Percentiles rank a stretch among this genome's conserved stretches.
Evolutionary conservation across 1,139 yeast genomes (phyloP).

Genomic region (Suhomyces atakaporum): DNA sequence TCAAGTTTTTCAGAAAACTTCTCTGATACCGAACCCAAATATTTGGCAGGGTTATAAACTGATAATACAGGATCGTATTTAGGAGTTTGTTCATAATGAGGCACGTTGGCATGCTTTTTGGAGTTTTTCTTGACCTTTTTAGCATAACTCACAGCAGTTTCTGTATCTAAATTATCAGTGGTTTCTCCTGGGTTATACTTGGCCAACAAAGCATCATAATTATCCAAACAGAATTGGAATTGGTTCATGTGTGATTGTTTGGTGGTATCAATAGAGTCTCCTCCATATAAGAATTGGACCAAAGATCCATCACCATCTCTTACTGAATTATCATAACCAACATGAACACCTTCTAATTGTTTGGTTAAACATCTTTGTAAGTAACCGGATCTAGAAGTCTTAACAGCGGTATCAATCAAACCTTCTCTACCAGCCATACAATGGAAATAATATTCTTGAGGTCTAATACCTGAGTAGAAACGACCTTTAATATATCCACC

Average conservation of each 20-base stretch:
- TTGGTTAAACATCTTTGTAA: slow-evolving; percentile 97
- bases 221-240: slow-evolving; percentile 89
- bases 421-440: slow-evolving; percentile 99
- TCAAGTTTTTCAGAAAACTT: slow-evolving; percentile 83
- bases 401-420: slow-evolving; percentile 98
- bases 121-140: slow-evolving; percentile 79
- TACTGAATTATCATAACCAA: slow-evolving; percentile 91
- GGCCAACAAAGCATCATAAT: slow-evolving; percentile 80
- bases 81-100: slow-evolving; percentile 61
- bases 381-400: slow-evolving; percentile 98
- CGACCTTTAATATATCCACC: slow-evolving; percentile 98
- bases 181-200: slow-evolving; percentile 85
- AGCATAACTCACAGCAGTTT: slow-evolving; percentile 72
- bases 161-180: slow-evolving; percentile 77
- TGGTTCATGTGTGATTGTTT: slow-evolving; percentile 93
- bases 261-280: slow-evolving; percentile 93
- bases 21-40: slow-evolving; percentile 92
- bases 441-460: slow-evolving; percentile 99
- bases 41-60: slow-evolving; percentile 82
- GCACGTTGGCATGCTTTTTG: slow-evolving; percentile 63
- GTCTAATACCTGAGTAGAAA: slow-evolving; percentile 96
- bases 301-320: slow-evolving; percentile 95
- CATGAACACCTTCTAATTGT: slow-evolving; percentile 96
- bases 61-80: slow-evolving; percentile 91
- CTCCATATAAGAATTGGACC: slow-evolving; percentile 95